These are phyloP conservation scores for Cunninghamia lanceolata DNA, from an alignment of 75 land plant genomes.

Conservation along the genomic window DNA sequence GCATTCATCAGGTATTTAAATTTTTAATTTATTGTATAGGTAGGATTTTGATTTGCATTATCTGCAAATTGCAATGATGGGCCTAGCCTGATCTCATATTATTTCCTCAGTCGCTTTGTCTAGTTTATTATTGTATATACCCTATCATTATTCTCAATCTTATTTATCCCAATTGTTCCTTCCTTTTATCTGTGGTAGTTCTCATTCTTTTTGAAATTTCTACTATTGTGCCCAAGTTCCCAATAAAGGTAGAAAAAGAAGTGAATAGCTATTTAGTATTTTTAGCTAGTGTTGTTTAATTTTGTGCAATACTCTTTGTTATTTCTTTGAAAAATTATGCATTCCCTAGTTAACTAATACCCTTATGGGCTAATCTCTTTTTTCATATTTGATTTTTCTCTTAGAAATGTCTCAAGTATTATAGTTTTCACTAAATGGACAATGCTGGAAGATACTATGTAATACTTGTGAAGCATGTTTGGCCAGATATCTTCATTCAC, in stretches of 20 bases:
- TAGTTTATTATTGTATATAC: too few species aligned
- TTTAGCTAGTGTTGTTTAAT: not conserved
- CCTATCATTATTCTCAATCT: not conserved
- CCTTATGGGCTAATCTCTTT: not conserved
- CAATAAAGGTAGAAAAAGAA: not conserved
- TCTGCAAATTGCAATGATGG: not conserved
- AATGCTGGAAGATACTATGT: not conserved
- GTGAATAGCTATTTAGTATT: not conserved
- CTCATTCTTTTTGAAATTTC: not conserved
- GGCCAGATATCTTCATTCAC: constrained; percentile 42
- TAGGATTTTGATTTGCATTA: not conserved
- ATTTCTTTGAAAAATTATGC: not conserved
- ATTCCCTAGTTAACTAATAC: not conserved
- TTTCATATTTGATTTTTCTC: constrained; percentile 5
- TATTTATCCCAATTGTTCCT: not conserved
- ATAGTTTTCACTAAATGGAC: not conserved
- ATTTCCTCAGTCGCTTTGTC: not conserved
- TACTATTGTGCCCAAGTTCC: not conserved
- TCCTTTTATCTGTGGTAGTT: not conserved
- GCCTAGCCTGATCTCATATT: not conserved
- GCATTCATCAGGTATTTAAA: too few species aligned
- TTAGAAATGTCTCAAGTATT: not conserved
- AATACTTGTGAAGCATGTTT: not conserved
- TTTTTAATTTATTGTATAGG: not conserved
- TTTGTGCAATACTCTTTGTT: not conserved